These are phyloP conservation scores for Polymyxa betae DNA, from an alignment of 208 protist genomes.

Conservation along the genomic window DNA sequence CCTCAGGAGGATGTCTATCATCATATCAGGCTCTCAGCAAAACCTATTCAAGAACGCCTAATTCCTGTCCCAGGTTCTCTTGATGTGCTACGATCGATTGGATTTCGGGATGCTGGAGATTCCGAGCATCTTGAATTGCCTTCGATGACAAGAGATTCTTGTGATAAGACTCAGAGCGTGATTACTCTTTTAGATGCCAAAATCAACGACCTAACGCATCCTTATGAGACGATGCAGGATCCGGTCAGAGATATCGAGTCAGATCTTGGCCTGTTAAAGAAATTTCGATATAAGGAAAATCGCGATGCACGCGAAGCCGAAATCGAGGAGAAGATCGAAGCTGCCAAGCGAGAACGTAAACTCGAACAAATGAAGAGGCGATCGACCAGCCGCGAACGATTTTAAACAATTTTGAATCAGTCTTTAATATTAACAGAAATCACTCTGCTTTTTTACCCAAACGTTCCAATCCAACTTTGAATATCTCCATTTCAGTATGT, in stretches of 20 bases:
- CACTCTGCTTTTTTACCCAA: too few species aligned
- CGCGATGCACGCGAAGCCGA: background rate
- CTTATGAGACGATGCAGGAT: background rate
- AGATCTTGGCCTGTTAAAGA: background rate
- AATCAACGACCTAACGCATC: background rate
- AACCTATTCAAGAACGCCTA: background rate
- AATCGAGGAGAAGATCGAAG: slow-evolving; percentile 10
- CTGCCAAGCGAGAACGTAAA: slow-evolving; percentile 9
- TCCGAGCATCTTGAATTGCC: slow-evolving; percentile 8
- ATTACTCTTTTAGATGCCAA: background rate
- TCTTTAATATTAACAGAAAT: too few species aligned
- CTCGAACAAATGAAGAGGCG: background rate
- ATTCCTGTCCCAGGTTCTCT: slow-evolving; percentile 10
- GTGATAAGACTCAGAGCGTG: background rate
- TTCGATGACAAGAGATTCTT: background rate
- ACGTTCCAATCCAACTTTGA: too few species aligned
- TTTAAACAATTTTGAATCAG: too few species aligned
- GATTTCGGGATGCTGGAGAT: slow-evolving; percentile 33
- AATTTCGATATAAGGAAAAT: background rate
- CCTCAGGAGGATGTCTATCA: slow-evolving; percentile 29
- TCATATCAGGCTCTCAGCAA: background rate
- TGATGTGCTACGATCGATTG: background rate
- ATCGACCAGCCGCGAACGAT: too few species aligned
- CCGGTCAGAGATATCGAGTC: background rate
- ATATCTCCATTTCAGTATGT: too few species aligned